phyloP scores from a whole-genome alignment of 176 grass and related monocot species.

The Triticum turgidum region DNA sequence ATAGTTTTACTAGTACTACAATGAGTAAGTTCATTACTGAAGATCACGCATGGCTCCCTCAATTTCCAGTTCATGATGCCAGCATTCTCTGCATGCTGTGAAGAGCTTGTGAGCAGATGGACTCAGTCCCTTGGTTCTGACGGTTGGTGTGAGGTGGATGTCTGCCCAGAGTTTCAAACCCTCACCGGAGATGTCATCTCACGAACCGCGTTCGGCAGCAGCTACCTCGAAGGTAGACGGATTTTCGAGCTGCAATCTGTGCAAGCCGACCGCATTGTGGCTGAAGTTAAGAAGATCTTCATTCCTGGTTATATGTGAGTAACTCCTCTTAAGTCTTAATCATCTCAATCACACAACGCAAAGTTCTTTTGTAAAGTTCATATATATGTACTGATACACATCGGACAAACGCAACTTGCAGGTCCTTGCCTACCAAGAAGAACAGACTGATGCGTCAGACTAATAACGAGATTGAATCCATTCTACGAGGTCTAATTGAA shows the following conservation, averaged over 20 bases:
- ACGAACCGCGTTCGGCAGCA: background rate
- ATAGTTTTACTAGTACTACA: too few species aligned
- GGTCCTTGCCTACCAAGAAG: background rate
- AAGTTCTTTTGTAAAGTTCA: background rate
- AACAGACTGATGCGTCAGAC: background rate
- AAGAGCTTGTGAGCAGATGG: background rate
- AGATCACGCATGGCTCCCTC: background rate
- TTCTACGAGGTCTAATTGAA: background rate
- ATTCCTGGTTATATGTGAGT: background rate
- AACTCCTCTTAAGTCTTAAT: too few species aligned
- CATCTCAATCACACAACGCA: too few species aligned
- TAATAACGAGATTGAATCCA: background rate
- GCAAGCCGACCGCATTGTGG: background rate
- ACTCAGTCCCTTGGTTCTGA: background rate
- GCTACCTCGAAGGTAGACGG: background rate
- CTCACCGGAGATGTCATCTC: background rate
- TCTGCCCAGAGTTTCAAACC: background rate
- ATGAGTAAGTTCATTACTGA: too few species aligned
- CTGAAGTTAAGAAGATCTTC: background rate
- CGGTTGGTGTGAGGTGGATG: background rate
- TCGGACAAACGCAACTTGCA: background rate
- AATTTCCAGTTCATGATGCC: conserved; percentile 9
- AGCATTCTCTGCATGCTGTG: background rate
- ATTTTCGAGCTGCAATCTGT: background rate
- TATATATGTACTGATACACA: background rate